Conservation (phyloP, 169 alveolate species). For the Blepharisma undulans region DNA sequence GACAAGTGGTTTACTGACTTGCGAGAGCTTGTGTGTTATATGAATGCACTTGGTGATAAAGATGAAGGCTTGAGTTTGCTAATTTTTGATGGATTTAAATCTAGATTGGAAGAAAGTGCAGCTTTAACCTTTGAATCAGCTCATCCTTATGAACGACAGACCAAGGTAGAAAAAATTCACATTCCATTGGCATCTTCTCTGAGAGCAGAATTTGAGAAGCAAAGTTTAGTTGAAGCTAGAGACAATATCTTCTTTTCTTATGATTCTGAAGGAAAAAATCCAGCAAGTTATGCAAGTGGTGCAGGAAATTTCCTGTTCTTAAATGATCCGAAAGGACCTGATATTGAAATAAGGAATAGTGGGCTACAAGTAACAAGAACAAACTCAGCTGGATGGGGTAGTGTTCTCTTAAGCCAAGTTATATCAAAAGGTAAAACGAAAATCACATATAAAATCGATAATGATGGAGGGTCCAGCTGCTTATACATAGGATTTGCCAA, state of each 20-base stretch:
- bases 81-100: neutral
- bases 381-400: conserved; percentile 35
- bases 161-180: neutral
- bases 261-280: neutral
- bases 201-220: neutral
- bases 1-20: neutral
- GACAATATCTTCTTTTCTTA: conserved; percentile 4
- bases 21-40: neutral
- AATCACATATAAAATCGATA: neutral
- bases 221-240: neutral
- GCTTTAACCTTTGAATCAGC: neutral
- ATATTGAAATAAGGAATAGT: neutral
- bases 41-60: neutral
- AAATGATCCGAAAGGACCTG: conserved; percentile 18
- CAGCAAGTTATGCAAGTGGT: neutral
- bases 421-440: neutral
- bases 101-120: neutral
- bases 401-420: neutral
- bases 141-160: neutral
- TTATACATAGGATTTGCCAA: neutral
- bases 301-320: neutral
- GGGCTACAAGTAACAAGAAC: conserved; percentile 17
- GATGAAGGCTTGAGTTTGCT: neutral
- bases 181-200: neutral
- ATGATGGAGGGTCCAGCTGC: neutral